Percentiles rank a stretch among this genome's conserved stretches.
phyloP scores from a whole-genome alignment of 2,329 filamentous ascomycete genomes.

The Paracamarosporium sp. region DNA sequence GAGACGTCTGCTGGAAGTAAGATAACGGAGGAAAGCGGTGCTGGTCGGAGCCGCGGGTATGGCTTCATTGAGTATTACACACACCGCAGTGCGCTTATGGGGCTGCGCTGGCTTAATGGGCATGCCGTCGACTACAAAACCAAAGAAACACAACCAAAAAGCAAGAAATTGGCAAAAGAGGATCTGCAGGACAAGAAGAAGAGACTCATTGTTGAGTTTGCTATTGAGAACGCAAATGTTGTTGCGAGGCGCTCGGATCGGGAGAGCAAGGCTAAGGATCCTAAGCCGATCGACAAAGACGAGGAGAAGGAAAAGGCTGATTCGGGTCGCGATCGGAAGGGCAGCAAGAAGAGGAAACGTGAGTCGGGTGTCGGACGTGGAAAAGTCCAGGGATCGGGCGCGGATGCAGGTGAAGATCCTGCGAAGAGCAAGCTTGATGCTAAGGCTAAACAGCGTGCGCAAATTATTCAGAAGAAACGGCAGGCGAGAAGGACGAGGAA shows the following conservation, averaged over 20 bases:
- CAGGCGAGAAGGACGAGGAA: constrained; percentile 70
- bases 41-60: constrained; percentile 87
- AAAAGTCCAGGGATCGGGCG: constrained; percentile 25
- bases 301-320: constrained; percentile 23
- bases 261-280: constrained; percentile 63
- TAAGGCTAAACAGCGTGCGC: constrained; percentile 68
- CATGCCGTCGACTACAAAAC: constrained; percentile 63
- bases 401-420: constrained; percentile 19
- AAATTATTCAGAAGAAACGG: constrained; percentile 85
- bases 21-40: constrained; percentile 76
- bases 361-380: constrained; percentile 23
- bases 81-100: constrained; percentile 94
- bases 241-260: constrained; percentile 76
- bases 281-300: constrained; percentile 29
- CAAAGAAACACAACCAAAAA: constrained; percentile 54
- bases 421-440: constrained; percentile 50
- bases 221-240: constrained; percentile 97
- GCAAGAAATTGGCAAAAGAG: constrained; percentile 47
- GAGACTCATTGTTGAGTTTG: constrained; percentile 92
- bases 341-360: constrained; percentile 50
- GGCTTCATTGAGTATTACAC: constrained; percentile 97
- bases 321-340: constrained; percentile 13
- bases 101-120: constrained; percentile 90
- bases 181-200: constrained; percentile 78
- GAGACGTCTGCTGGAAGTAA: constrained; percentile 87